A percentile compares a stretch with the other conserved stretches of the same genome.
These are phyloP conservation scores for Ganoderma meredithae DNA, from an alignment of 1,284 basidiomycete species.

Conservation along the genomic window DNA sequence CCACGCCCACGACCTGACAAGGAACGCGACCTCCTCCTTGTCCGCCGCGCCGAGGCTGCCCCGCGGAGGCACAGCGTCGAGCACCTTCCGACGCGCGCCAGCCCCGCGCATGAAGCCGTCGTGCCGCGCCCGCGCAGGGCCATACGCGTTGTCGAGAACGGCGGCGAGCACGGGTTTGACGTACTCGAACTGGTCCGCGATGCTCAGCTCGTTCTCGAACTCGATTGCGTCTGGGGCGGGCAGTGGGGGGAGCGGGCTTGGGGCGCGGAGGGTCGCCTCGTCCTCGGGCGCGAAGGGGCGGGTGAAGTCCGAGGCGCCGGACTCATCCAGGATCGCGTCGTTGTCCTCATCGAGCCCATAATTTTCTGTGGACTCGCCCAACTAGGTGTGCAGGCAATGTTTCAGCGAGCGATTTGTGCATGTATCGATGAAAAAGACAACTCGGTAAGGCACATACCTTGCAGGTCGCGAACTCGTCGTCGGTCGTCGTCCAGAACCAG, in stretches of 20 bases:
- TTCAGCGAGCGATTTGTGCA: neutral
- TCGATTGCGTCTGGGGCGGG: slow-evolving; percentile 43
- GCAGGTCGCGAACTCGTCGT: slow-evolving; percentile 66
- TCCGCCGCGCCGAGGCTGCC: slow-evolving; percentile 61
- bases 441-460: slow-evolving; percentile 47
- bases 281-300: slow-evolving; percentile 27
- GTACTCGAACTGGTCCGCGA: slow-evolving; percentile 69
- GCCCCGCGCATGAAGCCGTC: slow-evolving; percentile 66
- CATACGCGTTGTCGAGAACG: slow-evolving; percentile 62
- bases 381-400: slow-evolving; percentile 38
- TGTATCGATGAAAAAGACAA: neutral
- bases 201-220: slow-evolving; percentile 53
- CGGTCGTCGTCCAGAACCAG: slow-evolving; percentile 62
- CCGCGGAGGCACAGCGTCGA: slow-evolving; percentile 54
- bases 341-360: slow-evolving; percentile 53
- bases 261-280: slow-evolving; percentile 33
- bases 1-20: slow-evolving; percentile 63
- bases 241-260: slow-evolving; percentile 49
- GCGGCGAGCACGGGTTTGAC: slow-evolving; percentile 66
- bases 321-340: slow-evolving; percentile 37
- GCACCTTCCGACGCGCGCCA: slow-evolving; percentile 50
- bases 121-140: slow-evolving; percentile 57
- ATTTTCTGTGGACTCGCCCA: slow-evolving; percentile 63
- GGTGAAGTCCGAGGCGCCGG: slow-evolving; percentile 29
- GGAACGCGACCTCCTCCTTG: slow-evolving; percentile 54